Evolutionary conservation across 2,329 filamentous ascomycete species (phyloP).

Genomic region (Pseudofabraea citricarpa): DNA sequence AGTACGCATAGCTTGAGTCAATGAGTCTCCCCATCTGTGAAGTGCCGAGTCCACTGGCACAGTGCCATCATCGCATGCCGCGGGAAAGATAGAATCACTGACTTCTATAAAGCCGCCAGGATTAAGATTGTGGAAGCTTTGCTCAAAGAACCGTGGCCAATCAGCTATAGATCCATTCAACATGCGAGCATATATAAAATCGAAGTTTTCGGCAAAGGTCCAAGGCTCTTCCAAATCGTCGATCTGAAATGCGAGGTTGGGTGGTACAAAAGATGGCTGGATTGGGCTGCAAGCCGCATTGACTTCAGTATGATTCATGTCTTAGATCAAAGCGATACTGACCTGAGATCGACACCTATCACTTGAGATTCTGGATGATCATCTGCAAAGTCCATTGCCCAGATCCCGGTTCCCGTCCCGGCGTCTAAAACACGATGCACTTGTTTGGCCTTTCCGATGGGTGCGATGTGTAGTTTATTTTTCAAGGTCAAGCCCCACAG

Average conservation of each 20-base stretch:
- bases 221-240: slow-evolving; percentile 42
- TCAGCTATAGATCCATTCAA: slow-evolving; percentile 17
- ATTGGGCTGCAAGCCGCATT: too few species aligned
- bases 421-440: slow-evolving; percentile 4
- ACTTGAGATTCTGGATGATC: slow-evolving; percentile 12
- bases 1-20: slow-evolving; percentile 33
- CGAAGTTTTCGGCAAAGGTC: slow-evolving; percentile 17
- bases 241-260: slow-evolving; percentile 59
- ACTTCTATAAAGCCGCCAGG: slow-evolving; percentile 44
- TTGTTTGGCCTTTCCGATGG: not conserved
- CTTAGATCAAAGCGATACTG: slow-evolving; percentile 19
- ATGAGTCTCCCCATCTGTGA: not conserved
- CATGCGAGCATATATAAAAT: slow-evolving; percentile 21
- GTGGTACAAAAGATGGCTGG: slow-evolving; percentile 45
- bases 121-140: slow-evolving; percentile 23
- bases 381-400: slow-evolving; percentile 8
- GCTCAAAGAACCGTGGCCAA: slow-evolving; percentile 14
- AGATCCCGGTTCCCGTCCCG: slow-evolving; percentile 6
- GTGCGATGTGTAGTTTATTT: not conserved
- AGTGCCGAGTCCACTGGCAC: not conserved
- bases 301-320: not conserved
- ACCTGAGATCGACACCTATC: slow-evolving; percentile 24
- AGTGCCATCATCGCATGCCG: slow-evolving; percentile 35
- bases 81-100: slow-evolving; percentile 32
- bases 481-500: slow-evolving; percentile 1